Evolutionary conservation across 768 basidiomycete species (phyloP), one percentile per base, ranked within the genome.

Genomic region (Pleurotus ostreatus): DNA sequence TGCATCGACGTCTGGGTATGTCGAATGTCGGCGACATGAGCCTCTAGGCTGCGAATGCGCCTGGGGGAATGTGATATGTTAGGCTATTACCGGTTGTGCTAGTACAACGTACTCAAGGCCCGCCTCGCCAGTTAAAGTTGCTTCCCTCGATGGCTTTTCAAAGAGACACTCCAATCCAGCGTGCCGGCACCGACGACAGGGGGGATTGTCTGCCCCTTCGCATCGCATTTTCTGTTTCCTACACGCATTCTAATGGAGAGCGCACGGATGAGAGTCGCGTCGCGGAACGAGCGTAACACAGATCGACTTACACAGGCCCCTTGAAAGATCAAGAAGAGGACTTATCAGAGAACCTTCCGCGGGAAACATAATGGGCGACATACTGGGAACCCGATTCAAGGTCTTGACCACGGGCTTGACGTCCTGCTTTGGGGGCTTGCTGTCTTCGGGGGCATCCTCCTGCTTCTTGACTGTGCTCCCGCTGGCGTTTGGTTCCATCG

Each of bases 181-280:
- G 63, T 93, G 89, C 30, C 91, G 81, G 72, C 95, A 98, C 44
- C 95, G 84, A 64, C 89, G 86, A 72, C 95, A 98, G n/a, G 95
- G 95, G 22, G 95, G 94, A 64, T 92, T 94, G 68, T 97, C 95
- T 13, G 94, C 95, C 1, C 93, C 94, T 70, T 95, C 93, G 67
- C 94, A 98, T 63, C 94, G 80, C 95, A 97, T 97, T 75, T 97
- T 97, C 78, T 95, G 94, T 66, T 93, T 91, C 63, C 94, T 79
- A 71, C 94, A 96, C 15, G 93, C 91, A 84, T 95, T 95, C 92
- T 94, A 68, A 41, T 41, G 52, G 26, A 59, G 41, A 46, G 30
- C 8, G 30, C 8, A 34, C 30, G 9, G 54, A 60, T 54, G 60
- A 69, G 62, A 65, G 59, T 58, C 46, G 57, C 26, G 47, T 26